Base-by-base conservation (phyloP, 495 filamentous ascomycete genomes). In the Physcia stellaris region DNA sequence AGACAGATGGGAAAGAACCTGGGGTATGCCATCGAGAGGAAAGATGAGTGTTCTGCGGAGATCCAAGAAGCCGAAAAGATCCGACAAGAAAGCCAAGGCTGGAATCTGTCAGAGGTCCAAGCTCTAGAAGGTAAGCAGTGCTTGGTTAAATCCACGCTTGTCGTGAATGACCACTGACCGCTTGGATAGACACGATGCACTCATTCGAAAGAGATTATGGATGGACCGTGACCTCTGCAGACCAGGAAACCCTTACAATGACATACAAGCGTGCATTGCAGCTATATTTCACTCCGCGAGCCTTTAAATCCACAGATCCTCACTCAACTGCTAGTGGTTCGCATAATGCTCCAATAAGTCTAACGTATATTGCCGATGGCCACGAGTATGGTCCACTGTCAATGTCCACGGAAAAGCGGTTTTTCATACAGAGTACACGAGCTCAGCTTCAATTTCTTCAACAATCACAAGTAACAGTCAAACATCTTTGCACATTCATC, bases 61-160 rank as follows among this genome's bases (percentile, higher is more conserved):
- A 95, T 94, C 39, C 67, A 72, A 37, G 78, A 86, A 47, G 85
- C 88, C 1, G 86, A 95, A 50, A 77, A 76, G 40, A 64, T 92
- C 24, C 74, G 79, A 45, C 84, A 93, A 54, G 77, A 90, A 48
- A 94, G 80, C 54, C 73, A 86, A 13, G 86, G 90, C 16, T 94
- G 86, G 82, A 90, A 76, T 42, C 68, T 76, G 21, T 70, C 64
- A 13, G 90, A 96, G 53, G 79, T 96, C 39, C 64, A 58, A 37
- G 65, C 66, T 18, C 61, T 88, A 6, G 83, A 87, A 66, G 68
- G 80, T 84, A 60, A 50, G 67, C n/a, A n/a, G n/a, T n/a, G n/a
- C n/a, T n/a, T n/a, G n/a, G n/a, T n/a, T n/a, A n/a, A n/a, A n/a
- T n/a, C n/a, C n/a, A n/a, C n/a, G n/a, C n/a, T n/a, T n/a, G n/a